phyloP scores from a whole-genome alignment of 768 basidiomycete genomes.

The Kwoniella heveanensis region DNA sequence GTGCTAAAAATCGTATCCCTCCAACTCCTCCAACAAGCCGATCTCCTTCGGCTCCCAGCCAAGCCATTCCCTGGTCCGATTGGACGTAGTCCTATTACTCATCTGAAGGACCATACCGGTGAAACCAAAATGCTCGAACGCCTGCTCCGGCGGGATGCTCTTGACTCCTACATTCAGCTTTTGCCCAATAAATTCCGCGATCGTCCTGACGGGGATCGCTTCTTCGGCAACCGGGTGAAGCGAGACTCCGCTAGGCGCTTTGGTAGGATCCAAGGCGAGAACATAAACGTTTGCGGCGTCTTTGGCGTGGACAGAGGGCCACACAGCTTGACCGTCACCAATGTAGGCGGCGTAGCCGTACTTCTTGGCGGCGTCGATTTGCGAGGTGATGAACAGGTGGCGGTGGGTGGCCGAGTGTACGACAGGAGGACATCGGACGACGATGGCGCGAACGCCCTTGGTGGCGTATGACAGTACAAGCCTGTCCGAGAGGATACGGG shows the following conservation, averaged over 20 bases:
- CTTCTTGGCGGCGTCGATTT: conserved; percentile 21
- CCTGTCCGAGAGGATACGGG: neutral
- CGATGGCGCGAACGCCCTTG: neutral
- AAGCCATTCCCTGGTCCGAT: conserved; percentile 16
- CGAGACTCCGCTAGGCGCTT: neutral
- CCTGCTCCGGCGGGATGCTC: conserved; percentile 10
- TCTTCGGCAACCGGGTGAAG: conserved; percentile 30
- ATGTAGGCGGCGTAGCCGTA: conserved; percentile 21
- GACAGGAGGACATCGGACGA: neutral
- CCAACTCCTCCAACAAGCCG: conserved; percentile 13
- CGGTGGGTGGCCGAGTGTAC: neutral
- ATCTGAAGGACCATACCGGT: conserved; percentile 1
- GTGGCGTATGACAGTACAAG: neutral
- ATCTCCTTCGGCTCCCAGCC: conserved; percentile 30
- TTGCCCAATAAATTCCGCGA: conserved; percentile 20
- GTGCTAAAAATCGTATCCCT: neutral
- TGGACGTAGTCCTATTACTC: neutral
- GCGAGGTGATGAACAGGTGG: conserved; percentile 21
- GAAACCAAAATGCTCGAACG: conserved; percentile 12
- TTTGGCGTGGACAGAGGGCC: conserved; percentile 3
- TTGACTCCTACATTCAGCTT: conserved; percentile 1
- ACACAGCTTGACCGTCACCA: neutral
- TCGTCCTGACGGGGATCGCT: conserved; percentile 7
- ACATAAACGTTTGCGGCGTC: neutral
- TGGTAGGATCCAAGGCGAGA: neutral